These are phyloP conservation scores for Apiotrichum laibachii DNA, from an alignment of 1,284 basidiomycete genomes.

Conservation along the genomic window DNA sequence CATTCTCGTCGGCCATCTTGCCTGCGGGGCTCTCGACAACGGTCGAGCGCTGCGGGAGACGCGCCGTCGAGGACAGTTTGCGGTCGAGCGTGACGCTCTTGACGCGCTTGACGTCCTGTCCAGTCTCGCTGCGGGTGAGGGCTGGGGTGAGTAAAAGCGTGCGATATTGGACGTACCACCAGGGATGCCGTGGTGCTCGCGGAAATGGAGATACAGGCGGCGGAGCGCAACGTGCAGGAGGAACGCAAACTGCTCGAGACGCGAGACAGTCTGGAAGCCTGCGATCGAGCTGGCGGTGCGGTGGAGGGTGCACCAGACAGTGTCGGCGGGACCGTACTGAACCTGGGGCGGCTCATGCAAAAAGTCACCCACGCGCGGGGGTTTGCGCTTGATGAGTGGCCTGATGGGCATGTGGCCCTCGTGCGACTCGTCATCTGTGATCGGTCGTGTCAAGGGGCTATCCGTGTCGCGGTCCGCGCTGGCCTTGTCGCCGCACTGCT, in stretches of 20 bases:
- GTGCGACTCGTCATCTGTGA: constrained; percentile 14
- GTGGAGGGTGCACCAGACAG: constrained; percentile 74
- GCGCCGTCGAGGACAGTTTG: constrained; percentile 82
- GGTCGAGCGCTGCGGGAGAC: constrained; percentile 87
- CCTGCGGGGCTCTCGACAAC: constrained; percentile 95
- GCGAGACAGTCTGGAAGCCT: constrained; percentile 87
- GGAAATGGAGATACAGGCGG: constrained; percentile 83
- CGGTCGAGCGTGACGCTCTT: constrained; percentile 88
- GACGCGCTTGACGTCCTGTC: constrained; percentile 85
- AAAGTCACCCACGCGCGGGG: constrained; percentile 73
- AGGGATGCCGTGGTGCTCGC: constrained; percentile 86
- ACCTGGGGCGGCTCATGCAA: constrained; percentile 61
- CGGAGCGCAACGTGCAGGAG: constrained; percentile 92
- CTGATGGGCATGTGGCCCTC: constrained; percentile 17
- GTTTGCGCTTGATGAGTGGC: constrained; percentile 51
- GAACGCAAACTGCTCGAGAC: constrained; percentile 97
- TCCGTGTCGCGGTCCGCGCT: constrained; percentile 48
- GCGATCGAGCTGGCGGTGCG: constrained; percentile 62
- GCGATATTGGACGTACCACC: constrained; percentile 32
- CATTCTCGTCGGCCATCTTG: constrained; percentile 68
- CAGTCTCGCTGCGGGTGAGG: constrained; percentile 49
- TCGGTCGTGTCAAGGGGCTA: constrained; percentile 7
- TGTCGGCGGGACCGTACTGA: constrained; percentile 29
- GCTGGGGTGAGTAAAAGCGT: constrained; percentile 7
- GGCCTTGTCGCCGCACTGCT: constrained; percentile 72